Conservation (phyloP, 768 basidiomycete genomes). For the Leccinum rimulosum region DNA sequence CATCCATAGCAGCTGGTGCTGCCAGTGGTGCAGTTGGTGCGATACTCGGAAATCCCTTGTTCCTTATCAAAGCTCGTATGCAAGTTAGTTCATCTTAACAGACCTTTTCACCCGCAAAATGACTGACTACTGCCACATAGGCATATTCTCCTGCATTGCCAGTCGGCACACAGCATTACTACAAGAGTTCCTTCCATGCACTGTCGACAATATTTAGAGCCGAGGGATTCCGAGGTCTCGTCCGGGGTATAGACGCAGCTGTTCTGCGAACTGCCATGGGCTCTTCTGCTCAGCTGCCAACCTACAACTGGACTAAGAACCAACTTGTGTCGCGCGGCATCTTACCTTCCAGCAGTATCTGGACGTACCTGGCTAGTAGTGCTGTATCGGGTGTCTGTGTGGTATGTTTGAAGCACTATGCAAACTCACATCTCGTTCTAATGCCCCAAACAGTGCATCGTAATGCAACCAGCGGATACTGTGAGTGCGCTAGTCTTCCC, state of each 20-base stretch:
- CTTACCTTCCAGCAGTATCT: conserved; percentile 71
- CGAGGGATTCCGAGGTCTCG: conserved; percentile 76
- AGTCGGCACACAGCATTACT: conserved; percentile 92
- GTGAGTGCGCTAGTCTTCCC: conserved; percentile 40
- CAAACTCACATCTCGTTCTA: conserved; percentile 7
- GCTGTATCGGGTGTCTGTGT: conserved; percentile 90
- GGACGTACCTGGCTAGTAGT: conserved; percentile 87
- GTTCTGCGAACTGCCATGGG: conserved; percentile 94
- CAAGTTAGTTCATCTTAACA: conserved; percentile 49
- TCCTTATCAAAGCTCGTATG: conserved; percentile 97
- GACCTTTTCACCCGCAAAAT: not conserved
- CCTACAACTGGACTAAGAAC: conserved; percentile 91
- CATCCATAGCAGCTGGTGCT: conserved; percentile 85
- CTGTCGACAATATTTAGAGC: conserved; percentile 72
- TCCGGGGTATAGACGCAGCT: conserved; percentile 92
- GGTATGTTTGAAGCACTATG: conserved; percentile 45
- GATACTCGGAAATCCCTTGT: conserved; percentile 83
- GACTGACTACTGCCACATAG: conserved; percentile 33
- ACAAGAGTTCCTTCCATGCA: conserved; percentile 82
- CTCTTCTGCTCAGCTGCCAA: conserved; percentile 92
- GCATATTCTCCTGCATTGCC: conserved; percentile 95
- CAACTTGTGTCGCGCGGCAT: conserved; percentile 68
- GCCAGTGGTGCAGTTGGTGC: conserved; percentile 88
- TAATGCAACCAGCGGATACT: conserved; percentile 95
- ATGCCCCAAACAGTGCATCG: conserved; percentile 54